Conservation (phyloP, 75 land plant species). For the Cunninghamia lanceolata region DNA sequence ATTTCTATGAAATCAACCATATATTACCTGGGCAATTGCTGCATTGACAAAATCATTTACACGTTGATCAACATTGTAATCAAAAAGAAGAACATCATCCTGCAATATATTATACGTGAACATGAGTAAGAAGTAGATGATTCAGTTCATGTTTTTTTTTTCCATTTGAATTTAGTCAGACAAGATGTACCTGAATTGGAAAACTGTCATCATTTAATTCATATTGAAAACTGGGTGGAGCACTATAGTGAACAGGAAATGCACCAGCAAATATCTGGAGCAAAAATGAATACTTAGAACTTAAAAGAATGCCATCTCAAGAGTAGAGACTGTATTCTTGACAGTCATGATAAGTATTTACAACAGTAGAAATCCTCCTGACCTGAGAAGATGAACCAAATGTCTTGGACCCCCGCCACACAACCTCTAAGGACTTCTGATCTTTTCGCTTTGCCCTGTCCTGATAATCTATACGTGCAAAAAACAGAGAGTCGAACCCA, state of each 20-base stretch:
- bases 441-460: conserved; percentile 56
- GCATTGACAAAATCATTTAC: conserved; percentile 60
- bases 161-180: neutral
- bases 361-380: neutral
- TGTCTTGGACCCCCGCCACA: conserved; percentile 80
- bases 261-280: conserved; percentile 62
- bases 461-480: too few species aligned
- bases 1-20: neutral
- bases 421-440: conserved; percentile 64
- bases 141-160: neutral
- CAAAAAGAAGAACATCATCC: conserved; percentile 62
- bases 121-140: conserved; percentile 7
- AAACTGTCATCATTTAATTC: conserved; percentile 42
- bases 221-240: conserved; percentile 59
- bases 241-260: too few species aligned
- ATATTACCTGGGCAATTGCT: conserved; percentile 51
- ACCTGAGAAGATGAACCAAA: conserved; percentile 69
- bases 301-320: neutral
- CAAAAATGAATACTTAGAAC: neutral
- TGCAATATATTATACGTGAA: conserved; percentile 19
- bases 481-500: too few species aligned
- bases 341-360: neutral
- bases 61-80: conserved; percentile 63
- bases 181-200: conserved; percentile 42
- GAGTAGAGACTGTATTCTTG: neutral